These are phyloP conservation scores for Hirschfeldia incana DNA, from an alignment of 345 rosid genomes.

Conservation along the genomic window DNA sequence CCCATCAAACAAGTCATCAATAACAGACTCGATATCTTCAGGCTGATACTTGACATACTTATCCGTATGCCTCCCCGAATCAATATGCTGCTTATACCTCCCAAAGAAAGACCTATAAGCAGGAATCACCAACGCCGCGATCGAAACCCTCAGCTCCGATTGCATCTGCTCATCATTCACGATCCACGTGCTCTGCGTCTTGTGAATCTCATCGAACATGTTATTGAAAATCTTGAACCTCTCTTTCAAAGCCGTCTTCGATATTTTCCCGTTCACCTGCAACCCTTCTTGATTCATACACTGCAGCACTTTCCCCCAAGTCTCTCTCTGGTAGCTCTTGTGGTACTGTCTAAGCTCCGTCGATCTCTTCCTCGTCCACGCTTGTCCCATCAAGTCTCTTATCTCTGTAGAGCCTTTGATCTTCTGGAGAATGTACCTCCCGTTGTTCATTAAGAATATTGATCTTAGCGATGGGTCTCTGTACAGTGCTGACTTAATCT, in stretches of 20 bases:
- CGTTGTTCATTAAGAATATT: conserved; percentile 93
- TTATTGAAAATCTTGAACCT: conserved; percentile 71
- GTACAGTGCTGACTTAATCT: conserved; percentile 63
- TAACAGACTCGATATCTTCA: conserved; percentile 67
- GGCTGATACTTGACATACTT: conserved; percentile 85
- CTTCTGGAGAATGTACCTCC: conserved; percentile 75
- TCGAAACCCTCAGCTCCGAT: conserved; percentile 83
- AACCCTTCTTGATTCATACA: conserved; percentile 70
- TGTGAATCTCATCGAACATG: conserved; percentile 86
- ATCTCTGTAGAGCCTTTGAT: conserved; percentile 68
- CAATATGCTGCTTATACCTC: conserved; percentile 69
- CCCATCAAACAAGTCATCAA: conserved; percentile 87
- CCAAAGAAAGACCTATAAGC: conserved; percentile 79
- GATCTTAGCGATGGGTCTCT: conserved; percentile 55
- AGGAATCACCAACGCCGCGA: conserved; percentile 77
- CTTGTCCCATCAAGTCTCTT: conserved; percentile 52
- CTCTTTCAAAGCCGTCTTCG: conserved; percentile 69
- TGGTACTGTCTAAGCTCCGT: conserved; percentile 73
- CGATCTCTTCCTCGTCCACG: conserved; percentile 66
- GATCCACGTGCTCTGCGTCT: conserved; percentile 84
- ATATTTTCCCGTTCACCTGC: conserved; percentile 60
- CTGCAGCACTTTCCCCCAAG: conserved; percentile 72
- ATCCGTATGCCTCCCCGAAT: conserved; percentile 63
- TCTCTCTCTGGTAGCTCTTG: conserved; percentile 78
- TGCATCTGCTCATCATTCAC: conserved; percentile 86